Evolutionary conservation across 1,284 basidiomycete species (phyloP).

Genomic region (Puccinia triticina): DNA sequence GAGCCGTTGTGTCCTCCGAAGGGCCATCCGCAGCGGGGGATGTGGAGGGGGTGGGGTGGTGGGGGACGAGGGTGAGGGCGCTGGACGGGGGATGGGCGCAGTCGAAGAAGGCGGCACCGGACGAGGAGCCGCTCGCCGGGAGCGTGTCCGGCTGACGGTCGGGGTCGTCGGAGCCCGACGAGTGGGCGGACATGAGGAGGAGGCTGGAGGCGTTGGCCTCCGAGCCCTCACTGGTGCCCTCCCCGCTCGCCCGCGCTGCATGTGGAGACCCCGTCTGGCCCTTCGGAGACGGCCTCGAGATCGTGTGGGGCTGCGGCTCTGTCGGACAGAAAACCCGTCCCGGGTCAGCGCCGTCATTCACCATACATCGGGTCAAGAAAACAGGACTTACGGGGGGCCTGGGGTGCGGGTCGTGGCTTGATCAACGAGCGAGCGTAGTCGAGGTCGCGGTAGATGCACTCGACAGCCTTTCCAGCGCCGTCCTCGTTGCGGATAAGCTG

Average conservation of each 20-base stretch:
- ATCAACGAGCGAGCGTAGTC: slow-evolving; percentile 58
- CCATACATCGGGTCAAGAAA: background rate
- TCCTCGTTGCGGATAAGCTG: slow-evolving; percentile 71
- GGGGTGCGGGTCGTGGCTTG: slow-evolving; percentile 43
- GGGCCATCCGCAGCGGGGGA: too few species aligned
- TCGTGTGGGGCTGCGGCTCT: too few species aligned
- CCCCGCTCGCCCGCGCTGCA: too few species aligned
- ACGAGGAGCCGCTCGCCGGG: background rate
- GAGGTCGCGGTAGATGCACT: slow-evolving; percentile 57
- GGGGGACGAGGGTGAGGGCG: background rate
- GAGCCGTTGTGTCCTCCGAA: too few species aligned
- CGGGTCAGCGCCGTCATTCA: background rate
- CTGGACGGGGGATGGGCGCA: background rate
- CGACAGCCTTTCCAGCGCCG: slow-evolving; percentile 57
- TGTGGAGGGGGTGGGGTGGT: too few species aligned
- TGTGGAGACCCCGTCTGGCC: too few species aligned
- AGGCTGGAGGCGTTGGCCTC: background rate
- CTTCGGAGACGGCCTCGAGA: too few species aligned
- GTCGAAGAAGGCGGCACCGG: slow-evolving; percentile 8
- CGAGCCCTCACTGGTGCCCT: background rate
- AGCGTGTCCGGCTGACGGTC: background rate
- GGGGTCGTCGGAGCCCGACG: background rate
- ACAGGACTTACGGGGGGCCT: background rate
- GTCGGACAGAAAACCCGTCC: too few species aligned
- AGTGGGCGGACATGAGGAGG: slow-evolving; percentile 12